Base-by-base conservation (phyloP, 805 yeast genomes). In the Kuraishia floccosa region DNA sequence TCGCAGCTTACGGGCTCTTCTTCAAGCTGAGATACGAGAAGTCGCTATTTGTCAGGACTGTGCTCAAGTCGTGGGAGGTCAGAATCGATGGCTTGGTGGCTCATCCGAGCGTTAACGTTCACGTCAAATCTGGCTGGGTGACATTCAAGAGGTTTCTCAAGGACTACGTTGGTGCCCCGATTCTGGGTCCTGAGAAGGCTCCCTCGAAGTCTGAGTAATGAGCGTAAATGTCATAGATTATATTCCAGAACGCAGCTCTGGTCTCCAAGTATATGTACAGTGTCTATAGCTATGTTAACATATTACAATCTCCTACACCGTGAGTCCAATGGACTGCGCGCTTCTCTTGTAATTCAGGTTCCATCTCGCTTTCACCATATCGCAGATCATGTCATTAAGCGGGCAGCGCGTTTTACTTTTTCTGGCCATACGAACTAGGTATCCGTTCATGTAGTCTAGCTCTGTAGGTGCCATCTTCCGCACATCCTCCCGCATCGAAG, bases 361-460 rank as follows among this genome's bases (percentile, higher is more conserved):
- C 6, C 20, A 25, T 17, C 59, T 52, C 3, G 56, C 47, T 28
- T 59, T 59, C 3, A 76, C 67, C 49, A 79, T 50, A 6, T 51
- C 43, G 16, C 54, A 44, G 25, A 79, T 43, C 36, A 68, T 54
- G 19, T 46, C 44, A 47, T 78, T 78, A 28, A 63, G 54, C 1
- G 64, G 64, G 2, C 77, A 66, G 1, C 56, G 42, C 1, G 60
- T 28, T 1, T 63, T 58, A 28, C 63, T 52, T 35, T 58, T 54
- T 19, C 51, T 41, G 1, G 83, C 94, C 31, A 74, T 53, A 5
- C 45, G 48, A 2, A 68, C 76, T 9, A 87, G 63, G 45, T 74
- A 84, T 1, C 96, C 96, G 48, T 87, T 91, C 36, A 89, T 76
- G 48, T 69, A 80, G 37, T 77, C 81, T 14, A 89, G 70, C 47